Evolutionary conservation across 2,329 filamentous ascomycete genomes (phyloP), one percentile per base, ranked within the genome.

Genomic region (Helminthosporium solani): DNA sequence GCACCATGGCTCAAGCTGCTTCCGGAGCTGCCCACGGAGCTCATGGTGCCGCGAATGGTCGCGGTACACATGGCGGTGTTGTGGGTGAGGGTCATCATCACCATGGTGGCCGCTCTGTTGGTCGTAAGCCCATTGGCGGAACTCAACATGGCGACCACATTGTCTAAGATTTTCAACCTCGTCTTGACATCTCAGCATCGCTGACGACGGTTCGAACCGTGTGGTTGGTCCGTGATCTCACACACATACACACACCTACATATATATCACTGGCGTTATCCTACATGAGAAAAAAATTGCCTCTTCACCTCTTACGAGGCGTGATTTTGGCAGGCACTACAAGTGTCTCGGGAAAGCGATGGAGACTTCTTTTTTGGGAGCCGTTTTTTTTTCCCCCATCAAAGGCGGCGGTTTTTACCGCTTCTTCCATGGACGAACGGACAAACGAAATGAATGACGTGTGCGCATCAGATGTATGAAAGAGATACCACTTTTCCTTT

Each of bases 71-170:
- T 38, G 53, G 56, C 23, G 51, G 56, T 34, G 40, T 52, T 18
- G 50, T 58, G 7, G 57, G 55, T 21, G 42, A 50, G n/a, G 56
- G 57, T 15, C 57, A 65, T 15, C 57, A 65, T 36, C 14, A 20
- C 11, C 40, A 44, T 20, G 41, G 49, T 21, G 50, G 56, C 20
- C 56, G 63, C 37, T 54, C 59, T 12, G 54, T 68, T 39, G 58
- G 61, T 14, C 56, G 66, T 46, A 58, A 64, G 47, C 66, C 66
- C 6, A 54, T 70, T 25, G 66, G 50, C 34, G 55, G 44, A 2
- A 54, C 45, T 20, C 52, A 56, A 23, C 42, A 55, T 42, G 61
- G 61, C 28, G 56, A 64, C 40, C 57, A 67, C 41, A 61, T 62
- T 51, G 60, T 66, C 21, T 65, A 52, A 53, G n/a, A 35, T 14